These are phyloP conservation scores for Beauveria bassiana DNA, from an alignment of 2,329 filamentous ascomycete species.

Conservation along the genomic window DNA sequence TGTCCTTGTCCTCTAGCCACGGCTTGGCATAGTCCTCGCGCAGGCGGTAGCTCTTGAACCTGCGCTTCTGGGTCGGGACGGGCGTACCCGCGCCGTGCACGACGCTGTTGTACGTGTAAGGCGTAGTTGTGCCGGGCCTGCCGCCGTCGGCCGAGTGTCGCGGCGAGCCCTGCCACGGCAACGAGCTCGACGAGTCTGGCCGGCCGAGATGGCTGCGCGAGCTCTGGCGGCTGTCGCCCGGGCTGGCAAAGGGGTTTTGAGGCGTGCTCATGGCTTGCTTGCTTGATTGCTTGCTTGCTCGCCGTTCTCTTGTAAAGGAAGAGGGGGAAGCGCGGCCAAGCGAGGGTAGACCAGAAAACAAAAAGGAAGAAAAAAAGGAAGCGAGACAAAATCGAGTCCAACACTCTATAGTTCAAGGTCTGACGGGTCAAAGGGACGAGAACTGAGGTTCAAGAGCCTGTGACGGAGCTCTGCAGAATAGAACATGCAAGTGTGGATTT, in stretches of 20 bases:
- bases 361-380: too few relatives aligned
- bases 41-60: conserved; percentile 28
- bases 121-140: background rate
- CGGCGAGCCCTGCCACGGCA: background rate
- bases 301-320: too few relatives aligned
- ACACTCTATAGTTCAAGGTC: too few relatives aligned
- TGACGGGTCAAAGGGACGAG: background rate
- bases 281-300: too few relatives aligned
- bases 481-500: background rate
- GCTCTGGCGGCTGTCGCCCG: background rate
- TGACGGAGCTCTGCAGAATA: background rate
- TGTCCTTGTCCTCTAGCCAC: conserved; percentile 27
- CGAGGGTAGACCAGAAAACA: background rate
- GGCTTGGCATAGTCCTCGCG: conserved; percentile 29
- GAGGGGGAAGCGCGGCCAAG: background rate
- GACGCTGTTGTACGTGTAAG: conserved; percentile 8
- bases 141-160: background rate
- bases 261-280: background rate
- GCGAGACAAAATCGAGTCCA: too few relatives aligned
- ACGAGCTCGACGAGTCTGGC: background rate
- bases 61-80: background rate
- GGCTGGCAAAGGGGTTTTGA: background rate
- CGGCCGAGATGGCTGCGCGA: too few relatives aligned
- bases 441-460: background rate
- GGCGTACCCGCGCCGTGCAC: background rate